Evolutionary conservation across 768 basidiomycete genomes (phyloP), one percentile per base, ranked within the genome.

Genomic region (Tulasnella sp.): DNA sequence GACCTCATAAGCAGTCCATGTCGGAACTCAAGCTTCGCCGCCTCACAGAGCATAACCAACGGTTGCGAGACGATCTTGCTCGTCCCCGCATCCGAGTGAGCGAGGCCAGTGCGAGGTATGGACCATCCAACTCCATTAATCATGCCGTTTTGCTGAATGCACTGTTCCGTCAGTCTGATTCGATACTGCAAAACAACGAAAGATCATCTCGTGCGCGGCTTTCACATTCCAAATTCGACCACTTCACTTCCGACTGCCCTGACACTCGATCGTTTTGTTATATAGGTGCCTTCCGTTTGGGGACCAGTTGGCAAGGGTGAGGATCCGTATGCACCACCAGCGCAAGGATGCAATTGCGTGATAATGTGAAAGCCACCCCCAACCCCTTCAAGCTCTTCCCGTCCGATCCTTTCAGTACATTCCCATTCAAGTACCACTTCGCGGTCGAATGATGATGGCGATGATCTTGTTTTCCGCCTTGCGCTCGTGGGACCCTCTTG

Each of bases 1-100:
- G 73, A 49, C 72, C 72, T 7, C 71, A 70, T 61, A 75, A 75
- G 78, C 91, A 92, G 78, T 88, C 89, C 65, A 94, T 97, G 90
- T 88, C 87, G 49, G 93, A 96, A 78, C 85, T 96, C 67, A 96
- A 94, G 79, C 82, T 96, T 61, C 81, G 92, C 35, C 77, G 93
- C 37, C 74, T 97, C 67, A 86, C 84, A 49, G 93, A 97, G 72
- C 91, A 96, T 73, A 97, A 94, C 67, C 83, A 87, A 68, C 78
- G 93, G 62, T 70, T 96, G 67, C 75, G 83, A 65, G 93, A 96
- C 67, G 93, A 97, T 69, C 72, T 97, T 60, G 81, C 83, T 41
- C 73, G 92, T 63, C 89, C 90, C n/a, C 76, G 93, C 66, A 81
- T 92, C 65, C 75, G 84, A 63, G 86, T 97, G 61, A 92, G 89